Base-by-base conservation (phyloP, 805 yeast species). In the Phaffomyces antillensis region DNA sequence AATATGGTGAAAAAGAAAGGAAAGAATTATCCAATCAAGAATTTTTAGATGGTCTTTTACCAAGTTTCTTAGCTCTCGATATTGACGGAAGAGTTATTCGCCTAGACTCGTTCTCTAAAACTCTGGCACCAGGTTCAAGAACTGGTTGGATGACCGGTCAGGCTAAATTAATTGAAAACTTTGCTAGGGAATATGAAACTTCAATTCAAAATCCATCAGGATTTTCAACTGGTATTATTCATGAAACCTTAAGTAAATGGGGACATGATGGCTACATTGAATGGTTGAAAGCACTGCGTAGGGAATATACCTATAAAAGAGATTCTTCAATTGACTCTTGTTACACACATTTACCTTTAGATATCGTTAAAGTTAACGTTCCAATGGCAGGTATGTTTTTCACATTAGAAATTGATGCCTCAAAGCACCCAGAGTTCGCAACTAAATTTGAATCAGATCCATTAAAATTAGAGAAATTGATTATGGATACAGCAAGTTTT, bases 371-470 rank as follows among this genome's bases (percentile, higher is more conserved):
- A 30, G 72, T 63, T 51, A 65, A 64, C 43, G 76, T 83, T 32
- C 95, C 95, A 32, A 79, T 76, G 37, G 93, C 93, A 3, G 95
- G 95, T 61, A 86, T 86, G 95, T 86, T 86, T 65, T 82, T 86
- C 67, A 83, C 89, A 47, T 73, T 84, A 46, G 64, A 67, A 23
- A 67, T 89, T 43, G 95, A 87, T 61, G 84, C 88, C 33, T 63
- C 88, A 18, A 76, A 79, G 62, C 96, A 89, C 62, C 95, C 96
- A 28, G 76, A 79, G 56, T 86, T 77, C 53, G 13, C n/a, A 4
- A 67, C 60, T 6, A 80, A 78, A 53, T 78, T 60, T 49, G 73
- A 64, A n/a, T 64, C 63, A 34, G 87, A 83, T 62, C 83, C 86
- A 40, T 50, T 70, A 38, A 73, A 77, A 60, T 81, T 84, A 44